Base-by-base conservation (phyloP, 148 eudicot genomes). In the Selenicereus undatus region DNA sequence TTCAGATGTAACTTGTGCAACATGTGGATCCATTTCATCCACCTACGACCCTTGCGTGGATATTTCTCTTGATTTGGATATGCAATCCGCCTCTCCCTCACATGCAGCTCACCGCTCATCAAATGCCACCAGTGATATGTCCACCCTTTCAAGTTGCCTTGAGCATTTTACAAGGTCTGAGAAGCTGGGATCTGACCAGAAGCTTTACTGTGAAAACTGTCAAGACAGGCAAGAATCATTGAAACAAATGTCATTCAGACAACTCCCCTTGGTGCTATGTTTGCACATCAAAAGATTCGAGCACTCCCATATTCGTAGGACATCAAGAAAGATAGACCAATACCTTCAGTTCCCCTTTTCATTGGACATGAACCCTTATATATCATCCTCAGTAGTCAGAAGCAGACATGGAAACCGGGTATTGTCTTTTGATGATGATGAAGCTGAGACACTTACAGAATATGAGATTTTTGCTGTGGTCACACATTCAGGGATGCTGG, bases 401-500 rank as follows among this genome's bases (percentile, higher is more conserved):
- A 87, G 85, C 80, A 82, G 91, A 78, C 87, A 88, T 70, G 94
- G 93, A 11, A 91, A 91, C 79, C 80, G 91, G 84, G 85, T 91
- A 32, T 83, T 90, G 81, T 24, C 88, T 39, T 83, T 87, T 45
- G 92, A 90, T 71, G 90, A 90, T 9, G 93, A 90, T 68, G 92
- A 88, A 68, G 45, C 71, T 2, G 90, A 89, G 26, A 39, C 66
- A 58, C 80, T 88, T 20, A 74, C 90, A 3, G 89, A 91, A n/a
- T 91, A 83, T 82, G 95, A 90, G 84, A 79, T 90, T 83, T 91
- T 91, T 78, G 95, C 93, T 8, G 93, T 91, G 82, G 89, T 91
- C 24, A 91, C 95, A 27, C 95, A 90, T 83, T 84, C 95, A 3
- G 95, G 95, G 43, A 90, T 84, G 88, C 84, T 91, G 80, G 95